Percentiles rank a stretch among this genome's conserved stretches.
Evolutionary conservation across 225 moss, liverwort and hornwort species (phyloP).

Genomic region (Takakia lepidozioides): DNA sequence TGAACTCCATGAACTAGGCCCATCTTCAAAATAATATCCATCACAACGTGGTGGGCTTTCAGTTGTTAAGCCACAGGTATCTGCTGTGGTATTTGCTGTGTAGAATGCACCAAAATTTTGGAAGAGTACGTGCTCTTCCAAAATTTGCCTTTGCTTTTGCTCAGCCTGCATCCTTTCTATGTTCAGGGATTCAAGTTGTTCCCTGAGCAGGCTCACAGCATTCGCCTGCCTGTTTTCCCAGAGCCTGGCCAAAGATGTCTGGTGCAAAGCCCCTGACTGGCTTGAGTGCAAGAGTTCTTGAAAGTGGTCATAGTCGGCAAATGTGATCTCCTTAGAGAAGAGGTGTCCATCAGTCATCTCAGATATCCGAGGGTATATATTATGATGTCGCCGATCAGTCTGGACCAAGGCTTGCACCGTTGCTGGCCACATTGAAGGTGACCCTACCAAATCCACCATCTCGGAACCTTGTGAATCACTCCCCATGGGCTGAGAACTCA

Average conservation of each 20-base stretch:
- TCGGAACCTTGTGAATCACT: too few species aligned
- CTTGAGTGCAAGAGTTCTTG: constrained; percentile 26
- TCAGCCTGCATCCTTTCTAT: constrained; percentile 32
- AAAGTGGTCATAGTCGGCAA: constrained; percentile 26
- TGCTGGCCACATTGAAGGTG: too few species aligned
- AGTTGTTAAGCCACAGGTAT: constrained; percentile 12
- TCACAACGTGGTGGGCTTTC: constrained; percentile 21
- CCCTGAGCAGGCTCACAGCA: constrained; percentile 21
- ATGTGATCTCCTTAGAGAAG: constrained; percentile 20
- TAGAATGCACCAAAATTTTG: too few species aligned
- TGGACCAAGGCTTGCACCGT: too few species aligned
- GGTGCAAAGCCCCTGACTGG: constrained; percentile 18
- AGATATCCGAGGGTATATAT: too few species aligned
- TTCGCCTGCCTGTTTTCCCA: constrained; percentile 28
- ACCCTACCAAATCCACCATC: too few species aligned
- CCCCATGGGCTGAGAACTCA: too few species aligned
- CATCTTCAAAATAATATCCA: constrained; percentile 26
- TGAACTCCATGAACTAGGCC: constrained; percentile 38
- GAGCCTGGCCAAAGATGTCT: constrained; percentile 21
- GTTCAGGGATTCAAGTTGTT: constrained; percentile 23
- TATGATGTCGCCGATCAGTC: too few species aligned
- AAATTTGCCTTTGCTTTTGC: constrained; percentile 31
- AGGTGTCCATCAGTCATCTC: constrained; percentile 5
- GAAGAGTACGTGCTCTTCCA: constrained; percentile 28
- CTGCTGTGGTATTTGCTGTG: constrained; percentile 10